Base-by-base conservation (phyloP, 2,329 filamentous ascomycete genomes). In the Epicoccum nigrum region DNA sequence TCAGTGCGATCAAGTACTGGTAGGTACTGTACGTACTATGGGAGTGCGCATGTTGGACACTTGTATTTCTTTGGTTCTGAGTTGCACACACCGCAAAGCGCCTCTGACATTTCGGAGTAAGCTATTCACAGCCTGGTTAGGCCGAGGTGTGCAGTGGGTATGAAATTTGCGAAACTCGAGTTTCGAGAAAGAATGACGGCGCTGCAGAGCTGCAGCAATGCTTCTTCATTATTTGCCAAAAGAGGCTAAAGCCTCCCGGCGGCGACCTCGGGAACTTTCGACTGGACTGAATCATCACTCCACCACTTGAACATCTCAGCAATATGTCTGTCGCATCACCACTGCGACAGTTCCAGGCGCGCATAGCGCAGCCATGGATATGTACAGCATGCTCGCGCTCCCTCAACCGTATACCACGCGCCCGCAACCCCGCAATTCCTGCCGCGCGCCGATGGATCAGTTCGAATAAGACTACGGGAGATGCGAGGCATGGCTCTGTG, bases 1-100 rank as follows among this genome's bases (percentile, higher is more conserved):
- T 65, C n/a, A 51, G 39, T 37, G 20, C 13, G 15, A 11, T n/a
- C n/a, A n/a, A 1, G 15, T 15, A 30, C 17, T 8, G 4, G 16
- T 13, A 28, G 32, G 4, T 7, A 7, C 21, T 20, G 19, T n/a
- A 33, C n/a, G 17, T 64, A 79, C 77, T 79, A 80, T 64, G 73
- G 75, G 25, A 77, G 55, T 51, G 72, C 64, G 59, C 78, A 80
- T 16, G 72, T 71, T n/a, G 77, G 76, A 58, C 78, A 80, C 67
- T 77, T 79, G 72, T 80, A 80, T 62, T 79, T 80, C 39, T 75
- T 76, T n/a, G 73, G 70, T 38, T 68, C 62, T 17, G 64, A 63
- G 32, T 72, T 62, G 64, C 78, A 80, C n/a, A 80, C 69, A 34
- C 72, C 73, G 52, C 78, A 80, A 11, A 67, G 54, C 7, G 32